A percentile compares a stretch with the other conserved stretches of the same genome.
Evolutionary conservation across 2,329 filamentous ascomycete species (phyloP).

Genomic region (Leptographium wingfieldii): DNA sequence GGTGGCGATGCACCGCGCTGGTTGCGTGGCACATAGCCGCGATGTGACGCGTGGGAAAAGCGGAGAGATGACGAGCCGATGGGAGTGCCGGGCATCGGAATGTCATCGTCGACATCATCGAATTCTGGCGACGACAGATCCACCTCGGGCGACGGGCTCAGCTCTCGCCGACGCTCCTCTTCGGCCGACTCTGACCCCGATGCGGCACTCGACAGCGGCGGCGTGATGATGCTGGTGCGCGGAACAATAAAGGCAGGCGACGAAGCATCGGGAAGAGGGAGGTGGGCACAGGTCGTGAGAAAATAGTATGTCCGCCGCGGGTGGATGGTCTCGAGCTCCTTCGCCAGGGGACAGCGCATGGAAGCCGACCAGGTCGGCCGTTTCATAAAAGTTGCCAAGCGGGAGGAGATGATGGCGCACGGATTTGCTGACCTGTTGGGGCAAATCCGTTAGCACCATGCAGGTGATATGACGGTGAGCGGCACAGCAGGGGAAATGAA

Average conservation of each 20-base stretch:
- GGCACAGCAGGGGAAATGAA: constrained; percentile 1
- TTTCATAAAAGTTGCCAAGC: constrained; percentile 80
- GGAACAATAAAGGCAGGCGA: constrained; percentile 27
- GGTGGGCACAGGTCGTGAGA: constrained; percentile 75
- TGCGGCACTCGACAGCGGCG: constrained; percentile 62
- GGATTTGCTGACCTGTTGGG: constrained; percentile 76
- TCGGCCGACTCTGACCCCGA: constrained; percentile 63
- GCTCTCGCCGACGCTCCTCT: constrained; percentile 49
- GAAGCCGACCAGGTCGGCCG: constrained; percentile 67
- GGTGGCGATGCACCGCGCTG: constrained; percentile 73
- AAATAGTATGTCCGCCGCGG: constrained; percentile 95
- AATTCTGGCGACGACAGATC: constrained; percentile 81
- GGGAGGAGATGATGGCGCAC: constrained; percentile 86
- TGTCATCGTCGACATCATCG: constrained; percentile 56
- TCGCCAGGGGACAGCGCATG: constrained; percentile 76
- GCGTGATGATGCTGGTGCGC: constrained; percentile 59
- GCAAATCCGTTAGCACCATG: constrained; percentile 6
- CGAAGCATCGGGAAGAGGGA: constrained; percentile 59
- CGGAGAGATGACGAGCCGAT: constrained; percentile 49
- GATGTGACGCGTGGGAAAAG: constrained; percentile 23
- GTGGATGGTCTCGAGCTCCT: constrained; percentile 84
- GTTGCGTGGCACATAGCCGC: constrained; percentile 21
- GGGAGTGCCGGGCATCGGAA: constrained; percentile 46
- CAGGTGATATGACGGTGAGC: not conserved
- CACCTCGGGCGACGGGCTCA: constrained; percentile 86